Base-by-base conservation (phyloP, 192 early-diverging fungal genomes). In the Umbelopsis ramanniana region DNA sequence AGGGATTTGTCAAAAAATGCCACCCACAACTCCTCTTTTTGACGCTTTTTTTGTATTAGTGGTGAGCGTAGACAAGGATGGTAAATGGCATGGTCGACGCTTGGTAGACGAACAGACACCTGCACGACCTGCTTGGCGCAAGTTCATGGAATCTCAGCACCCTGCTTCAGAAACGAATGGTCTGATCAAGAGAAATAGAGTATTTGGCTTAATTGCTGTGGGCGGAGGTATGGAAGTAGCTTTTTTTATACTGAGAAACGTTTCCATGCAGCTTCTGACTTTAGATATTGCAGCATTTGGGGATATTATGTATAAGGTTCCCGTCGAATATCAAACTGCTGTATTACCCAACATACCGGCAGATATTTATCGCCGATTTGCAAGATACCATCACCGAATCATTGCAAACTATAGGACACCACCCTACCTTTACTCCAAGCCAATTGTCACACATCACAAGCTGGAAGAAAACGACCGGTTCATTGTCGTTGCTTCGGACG, bases 401-500 rank as follows among this genome's bases (percentile, higher is more conserved):
- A 73, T 79, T 15, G 73, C 57, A 0, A 70, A 87, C 47, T 86
- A 83, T 70, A 76, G 72, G 0, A 87, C 94, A 12, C 91, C 91
- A 26, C 90, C 92, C 4, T 93, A 94, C 66, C 82, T 95, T 15
- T 91, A 89, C 24, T 93, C 94, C 2, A 83, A 86, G 55, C 95
- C 95, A 2, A 89, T 90, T 4, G 83, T 93, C 1, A 78, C 78
- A 2, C 76, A 85, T 67, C 89, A 90, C 66, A 76, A 88, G 68
- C 74, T 96, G 8, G 76, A 73, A 54, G 45, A 81, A 10, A 77
- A 84, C 45, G 92, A 94, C 70, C 75, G 81, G 70, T 95, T 92
- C 70, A 72, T 96, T 33, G 89, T 96, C 0, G 75, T 96, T 67
- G 93, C 93, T 3, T 88, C 93, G 0, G 95, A 95, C 83, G 95